Conservation (phyloP, 148 eudicot species). For the Mesembryanthemum crystallinum region DNA sequence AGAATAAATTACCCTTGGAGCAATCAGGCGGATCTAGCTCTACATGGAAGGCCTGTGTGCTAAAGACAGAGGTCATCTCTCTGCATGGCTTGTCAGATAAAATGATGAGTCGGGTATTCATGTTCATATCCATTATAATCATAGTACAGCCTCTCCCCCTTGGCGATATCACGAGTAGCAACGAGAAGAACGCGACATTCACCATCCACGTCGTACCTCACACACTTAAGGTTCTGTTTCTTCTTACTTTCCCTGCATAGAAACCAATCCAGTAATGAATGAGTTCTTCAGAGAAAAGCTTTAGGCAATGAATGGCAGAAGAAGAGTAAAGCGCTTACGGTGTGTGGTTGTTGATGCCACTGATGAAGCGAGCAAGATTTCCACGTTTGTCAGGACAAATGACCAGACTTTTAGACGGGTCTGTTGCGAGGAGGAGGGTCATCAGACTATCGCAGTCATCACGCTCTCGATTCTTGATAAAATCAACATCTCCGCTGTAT, state of each 20-base stretch:
- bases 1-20: constrained; percentile 7
- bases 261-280: not conserved
- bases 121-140: constrained; percentile 89
- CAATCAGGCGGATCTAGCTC: not conserved
- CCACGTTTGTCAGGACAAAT: constrained; percentile 93
- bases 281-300: not conserved
- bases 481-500: constrained; percentile 91
- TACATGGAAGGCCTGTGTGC: not conserved
- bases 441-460: constrained; percentile 94
- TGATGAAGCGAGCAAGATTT: constrained; percentile 87
- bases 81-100: constrained; percentile 36
- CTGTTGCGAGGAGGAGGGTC: constrained; percentile 80
- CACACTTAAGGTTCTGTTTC: constrained; percentile 83
- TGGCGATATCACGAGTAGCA: constrained; percentile 80
- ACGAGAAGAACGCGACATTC: constrained; percentile 79
- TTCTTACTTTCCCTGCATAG: constrained; percentile 70
- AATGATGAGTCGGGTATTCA: constrained; percentile 88
- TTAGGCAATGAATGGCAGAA: too few species aligned
- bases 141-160: constrained; percentile 91
- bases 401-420: constrained; percentile 62
- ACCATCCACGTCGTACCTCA: constrained; percentile 74
- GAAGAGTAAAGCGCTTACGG: constrained; percentile 46
- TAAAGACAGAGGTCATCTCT: constrained; percentile 18
- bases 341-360: constrained; percentile 84
- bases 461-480: constrained; percentile 65